Conservation (phyloP, 2,329 filamentous ascomycete species). For the Truncatella angustata region DNA sequence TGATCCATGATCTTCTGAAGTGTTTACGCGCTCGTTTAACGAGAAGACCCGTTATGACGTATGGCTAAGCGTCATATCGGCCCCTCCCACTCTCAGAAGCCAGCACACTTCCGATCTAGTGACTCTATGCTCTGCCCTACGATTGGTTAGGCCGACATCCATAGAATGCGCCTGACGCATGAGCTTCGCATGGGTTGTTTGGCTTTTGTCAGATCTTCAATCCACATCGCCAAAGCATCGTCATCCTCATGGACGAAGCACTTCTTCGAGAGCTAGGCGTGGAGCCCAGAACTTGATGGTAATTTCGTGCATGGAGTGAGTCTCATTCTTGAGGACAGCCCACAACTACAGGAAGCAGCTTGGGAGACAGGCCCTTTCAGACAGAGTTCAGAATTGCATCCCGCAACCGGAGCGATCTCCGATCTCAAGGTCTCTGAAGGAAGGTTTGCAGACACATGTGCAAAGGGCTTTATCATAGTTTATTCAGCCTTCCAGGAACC, state of each 20-base stretch:
- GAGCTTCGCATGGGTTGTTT: slow-evolving; percentile 1
- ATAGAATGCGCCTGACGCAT: slow-evolving; percentile 1
- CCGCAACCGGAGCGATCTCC: too few species aligned
- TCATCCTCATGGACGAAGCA: not conserved
- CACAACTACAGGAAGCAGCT: too few species aligned
- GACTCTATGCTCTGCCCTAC: not conserved
- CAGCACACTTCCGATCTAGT: not conserved
- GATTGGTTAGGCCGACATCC: not conserved
- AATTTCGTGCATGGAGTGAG: not conserved
- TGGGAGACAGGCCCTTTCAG: too few species aligned
- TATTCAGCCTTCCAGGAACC: too few species aligned
- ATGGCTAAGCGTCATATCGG: slow-evolving; percentile 6
- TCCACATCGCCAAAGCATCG: not conserved
- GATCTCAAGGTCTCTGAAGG: too few species aligned
- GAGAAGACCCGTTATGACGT: slow-evolving; percentile 8
- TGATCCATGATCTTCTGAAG: not conserved
- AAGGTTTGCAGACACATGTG: too few species aligned
- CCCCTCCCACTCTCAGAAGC: not conserved
- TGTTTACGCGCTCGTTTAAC: not conserved
- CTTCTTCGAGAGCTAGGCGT: not conserved
- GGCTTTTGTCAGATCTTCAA: not conserved
- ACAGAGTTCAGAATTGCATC: too few species aligned
- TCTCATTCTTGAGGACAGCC: not conserved
- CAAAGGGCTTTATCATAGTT: too few species aligned
- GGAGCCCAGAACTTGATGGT: not conserved